Evolutionary conservation across 352 stramenopile genomes (phyloP), one percentile per base, ranked within the genome.

Genomic region (Phytophthora boehmeriae): DNA sequence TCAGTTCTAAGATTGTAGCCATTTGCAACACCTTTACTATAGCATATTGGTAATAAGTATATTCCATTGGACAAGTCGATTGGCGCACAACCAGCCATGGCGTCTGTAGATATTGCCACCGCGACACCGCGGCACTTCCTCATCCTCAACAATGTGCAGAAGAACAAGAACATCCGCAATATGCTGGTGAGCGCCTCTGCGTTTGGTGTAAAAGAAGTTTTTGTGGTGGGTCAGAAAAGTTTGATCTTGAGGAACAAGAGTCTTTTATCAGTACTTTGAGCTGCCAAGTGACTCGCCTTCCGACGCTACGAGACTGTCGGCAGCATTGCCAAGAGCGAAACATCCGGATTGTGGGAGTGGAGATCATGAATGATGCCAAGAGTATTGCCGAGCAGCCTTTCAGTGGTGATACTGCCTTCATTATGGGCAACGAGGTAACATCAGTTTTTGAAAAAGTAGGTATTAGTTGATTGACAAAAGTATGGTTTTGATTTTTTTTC

Each of bases 391-490:
- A 95, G 34, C 63, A 52, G 30, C 81, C 92, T 23, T 91, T 96
- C 48, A 79, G 82, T 28, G 82, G 80, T 32, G 80, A 93, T 41
- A 96, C 90, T 20, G 95, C 93, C 1, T 96, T 99, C 53, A 97
- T 98, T 48, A 96, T 98, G 83, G 95, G 95, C 39, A 99, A 99
- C 66, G 95, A 99, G 76, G 88, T 90, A 32, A 16, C 44, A 39
- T 28, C 16, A 17, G 16, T 27, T 50, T n/a, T 43, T n/a, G 44
- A 59, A 5, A 41, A 43, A 46, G 22, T 9, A 35, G 35, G 36
- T 48, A 45, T 42, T 35, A 9, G 28, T 1, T 35, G 49, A 54
- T 43, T 10, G 30, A 39, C 44, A 35, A 38, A n/a, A n/a, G n/a
- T n/a, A 54, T 59, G 46, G 22, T 65, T 27, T 54, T 39, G 36